These are phyloP conservation scores for Trifolium subterraneum DNA, from an alignment of 306 rosid species.

Conservation along the genomic window DNA sequence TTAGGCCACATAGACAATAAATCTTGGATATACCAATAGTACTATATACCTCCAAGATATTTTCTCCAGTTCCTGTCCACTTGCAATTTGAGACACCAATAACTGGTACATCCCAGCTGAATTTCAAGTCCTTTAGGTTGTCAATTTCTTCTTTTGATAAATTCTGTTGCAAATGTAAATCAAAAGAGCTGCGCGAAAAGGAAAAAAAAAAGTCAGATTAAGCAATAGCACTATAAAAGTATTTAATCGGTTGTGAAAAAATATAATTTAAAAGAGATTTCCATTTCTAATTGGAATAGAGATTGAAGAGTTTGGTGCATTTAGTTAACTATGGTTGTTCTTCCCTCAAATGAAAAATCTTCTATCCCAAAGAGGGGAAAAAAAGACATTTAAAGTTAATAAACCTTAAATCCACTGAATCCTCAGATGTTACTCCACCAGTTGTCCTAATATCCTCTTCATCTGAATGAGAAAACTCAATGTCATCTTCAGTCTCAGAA, in stretches of 20 bases:
- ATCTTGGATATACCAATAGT: constrained; percentile 15
- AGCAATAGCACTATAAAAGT: neutral
- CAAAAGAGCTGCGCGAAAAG: constrained; percentile 64
- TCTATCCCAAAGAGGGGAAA: neutral
- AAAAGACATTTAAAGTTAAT: constrained; percentile 33
- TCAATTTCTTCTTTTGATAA: constrained; percentile 74
- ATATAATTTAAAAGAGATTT: neutral
- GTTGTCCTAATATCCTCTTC: constrained; percentile 51
- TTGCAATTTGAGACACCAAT: constrained; percentile 75
- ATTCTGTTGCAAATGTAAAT: constrained; percentile 63
- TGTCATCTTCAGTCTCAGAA: constrained; percentile 58
- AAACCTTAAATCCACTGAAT: constrained; percentile 61
- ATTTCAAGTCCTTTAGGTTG: constrained; percentile 57
- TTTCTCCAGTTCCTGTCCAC: constrained; percentile 85
- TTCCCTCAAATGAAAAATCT: constrained; percentile 17
- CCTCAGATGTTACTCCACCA: constrained; percentile 44
- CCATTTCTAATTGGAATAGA: constrained; percentile 10
- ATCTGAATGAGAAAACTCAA: constrained; percentile 57
- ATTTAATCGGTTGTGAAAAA: neutral
- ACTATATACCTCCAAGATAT: constrained; percentile 67
- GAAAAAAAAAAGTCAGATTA: constrained; percentile 28
- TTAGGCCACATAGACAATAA: too few relatives aligned
- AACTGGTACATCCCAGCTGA: constrained; percentile 78
- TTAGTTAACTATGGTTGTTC: constrained; percentile 10
- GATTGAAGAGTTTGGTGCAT: constrained; percentile 5